Evolutionary conservation across 257 asterid species (phyloP), one percentile per base, ranked within the genome.

Genomic region (Leptodermis oblonga): DNA sequence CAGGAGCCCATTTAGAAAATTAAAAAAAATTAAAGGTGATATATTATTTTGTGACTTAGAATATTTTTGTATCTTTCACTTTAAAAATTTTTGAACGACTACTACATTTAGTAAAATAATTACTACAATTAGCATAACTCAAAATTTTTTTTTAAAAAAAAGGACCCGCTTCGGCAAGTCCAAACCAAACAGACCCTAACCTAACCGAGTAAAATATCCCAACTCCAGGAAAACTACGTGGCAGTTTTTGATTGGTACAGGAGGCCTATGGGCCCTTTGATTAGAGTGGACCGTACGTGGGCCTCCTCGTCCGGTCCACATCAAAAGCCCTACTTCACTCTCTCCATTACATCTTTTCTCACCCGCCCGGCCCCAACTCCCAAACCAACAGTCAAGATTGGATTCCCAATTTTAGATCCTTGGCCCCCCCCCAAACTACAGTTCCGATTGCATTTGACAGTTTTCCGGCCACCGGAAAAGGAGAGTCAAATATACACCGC

Each of bases 301-400:
- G 52, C 56, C 55, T 30, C 39, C 63, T 6, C 34, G 82, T 69
- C 20, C 31, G 6, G 78, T 72, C 78, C 82, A 68, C 70, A 63
- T 68, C 78, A 63, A 36, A 68, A 37, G 55, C 74, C 74, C 73
- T 49, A 68, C 64, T 43, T 37, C 45, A 39, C 60, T 67, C 61
- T 3, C 9, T 65, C 18, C 28, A 30, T 26, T 23, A 26, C 42
- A 59, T 15, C 25, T 31, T 30, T 30, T 46, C 30, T 10, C 55
- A 14, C 48, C 14, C 7, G 2, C 31, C 5, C 5, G 42, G 65
- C 9, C 49, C 61, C 9, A 23, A 13, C 17, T 10, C 14, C 60
- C 53, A 7, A 20, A 56, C 23, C n/a, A 59, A 28, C 13, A 49
- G 62, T 49, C 70, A 49, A 39, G 7, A 14, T 42, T 4, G 28